Conservation (phyloP, 768 basidiomycete genomes). For the Tephrocybe sp. region DNA sequence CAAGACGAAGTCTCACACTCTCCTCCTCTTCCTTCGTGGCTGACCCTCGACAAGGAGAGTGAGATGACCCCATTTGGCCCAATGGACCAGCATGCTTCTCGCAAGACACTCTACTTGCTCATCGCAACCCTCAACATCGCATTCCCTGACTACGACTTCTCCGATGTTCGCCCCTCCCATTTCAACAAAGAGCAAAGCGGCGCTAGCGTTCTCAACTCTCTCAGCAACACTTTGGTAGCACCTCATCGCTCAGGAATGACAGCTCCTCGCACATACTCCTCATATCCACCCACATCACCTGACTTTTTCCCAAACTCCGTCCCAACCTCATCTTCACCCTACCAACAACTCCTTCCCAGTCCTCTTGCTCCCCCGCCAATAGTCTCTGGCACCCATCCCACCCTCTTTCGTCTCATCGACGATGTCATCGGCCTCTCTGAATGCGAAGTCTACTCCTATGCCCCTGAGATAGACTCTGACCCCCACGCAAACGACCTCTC, state of each 20-base stretch:
- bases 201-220: constrained; percentile 77
- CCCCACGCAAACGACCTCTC: constrained; percentile 85
- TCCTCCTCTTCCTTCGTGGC: constrained; percentile 80
- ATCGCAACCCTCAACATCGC: constrained; percentile 97
- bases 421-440: constrained; percentile 87
- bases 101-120: constrained; percentile 94
- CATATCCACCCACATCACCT: constrained; percentile 72
- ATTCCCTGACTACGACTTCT: constrained; percentile 97
- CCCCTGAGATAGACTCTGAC: constrained; percentile 90
- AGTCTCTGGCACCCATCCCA: constrained; percentile 82
- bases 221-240: constrained; percentile 79
- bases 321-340: constrained; percentile 70
- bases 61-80: constrained; percentile 90
- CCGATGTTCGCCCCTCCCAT: constrained; percentile 84
- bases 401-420: constrained; percentile 83
- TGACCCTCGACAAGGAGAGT: constrained; percentile 64
- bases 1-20: constrained; percentile 77
- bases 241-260: constrained; percentile 63
- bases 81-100: constrained; percentile 76
- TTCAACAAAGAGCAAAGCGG: constrained; percentile 84
- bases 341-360: constrained; percentile 52
- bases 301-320: constrained; percentile 77
- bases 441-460: constrained; percentile 94
- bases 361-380: constrained; percentile 72
- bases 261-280: constrained; percentile 81